These are phyloP conservation scores for Leishmania tarentolae DNA, from an alignment of 208 protist genomes.

Conservation along the genomic window DNA sequence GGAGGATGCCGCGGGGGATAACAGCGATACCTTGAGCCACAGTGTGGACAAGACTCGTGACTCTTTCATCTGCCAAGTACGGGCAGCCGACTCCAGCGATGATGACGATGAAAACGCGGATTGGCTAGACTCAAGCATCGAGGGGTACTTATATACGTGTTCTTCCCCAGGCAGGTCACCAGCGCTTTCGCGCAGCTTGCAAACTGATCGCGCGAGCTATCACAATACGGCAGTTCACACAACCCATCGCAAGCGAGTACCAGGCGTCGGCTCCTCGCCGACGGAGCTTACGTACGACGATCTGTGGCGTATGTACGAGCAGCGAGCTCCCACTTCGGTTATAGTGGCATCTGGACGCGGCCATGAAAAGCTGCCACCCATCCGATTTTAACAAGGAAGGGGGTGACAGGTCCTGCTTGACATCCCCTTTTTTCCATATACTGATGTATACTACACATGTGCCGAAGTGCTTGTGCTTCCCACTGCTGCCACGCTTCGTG, in stretches of 20 bases:
- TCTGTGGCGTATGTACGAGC: slow-evolving; percentile 59
- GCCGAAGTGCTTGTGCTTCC: background rate
- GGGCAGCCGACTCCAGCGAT: background rate
- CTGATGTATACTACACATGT: slow-evolving; percentile 1
- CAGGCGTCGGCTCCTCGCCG: background rate
- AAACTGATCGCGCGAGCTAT: background rate
- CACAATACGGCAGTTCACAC: background rate
- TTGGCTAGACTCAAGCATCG: slow-evolving; percentile 10
- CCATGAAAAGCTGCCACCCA: slow-evolving; percentile 18
- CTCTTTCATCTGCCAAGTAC: background rate
- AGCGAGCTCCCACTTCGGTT: slow-evolving; percentile 27
- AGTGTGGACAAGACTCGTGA: background rate
- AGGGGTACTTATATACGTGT: slow-evolving; percentile 3
- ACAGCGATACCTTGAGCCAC: background rate
- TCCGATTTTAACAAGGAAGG: slow-evolving; percentile 25
- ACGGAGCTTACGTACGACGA: slow-evolving; percentile 34
- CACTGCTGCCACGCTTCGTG: background rate
- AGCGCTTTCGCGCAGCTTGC: background rate
- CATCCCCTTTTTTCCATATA: background rate
- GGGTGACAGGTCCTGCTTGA: background rate
- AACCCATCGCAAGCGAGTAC: background rate
- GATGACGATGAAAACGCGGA: background rate
- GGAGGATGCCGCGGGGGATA: background rate
- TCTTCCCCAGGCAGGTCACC: background rate
- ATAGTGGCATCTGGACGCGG: background rate